Percentiles rank a stretch among this genome's conserved stretches.
Conservation (phyloP, 2,329 filamentous ascomycete species). For the Cladobotryum mycophilum region DNA sequence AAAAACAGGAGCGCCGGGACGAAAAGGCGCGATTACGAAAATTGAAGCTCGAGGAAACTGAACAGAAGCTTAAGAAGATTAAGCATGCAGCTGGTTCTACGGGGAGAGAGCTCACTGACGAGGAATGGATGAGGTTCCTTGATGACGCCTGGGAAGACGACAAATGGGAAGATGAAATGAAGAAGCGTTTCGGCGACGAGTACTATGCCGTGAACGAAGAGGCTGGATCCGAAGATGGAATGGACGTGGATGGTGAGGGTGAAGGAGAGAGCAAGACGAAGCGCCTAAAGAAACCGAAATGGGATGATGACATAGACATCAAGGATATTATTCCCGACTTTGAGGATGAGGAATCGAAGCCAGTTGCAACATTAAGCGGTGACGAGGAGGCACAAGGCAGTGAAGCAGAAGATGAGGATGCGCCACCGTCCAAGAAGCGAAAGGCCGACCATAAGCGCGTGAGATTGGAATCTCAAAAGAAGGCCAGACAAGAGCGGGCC, state of each 20-base stretch:
- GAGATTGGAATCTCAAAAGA: constrained; percentile 55
- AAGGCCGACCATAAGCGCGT: constrained; percentile 55
- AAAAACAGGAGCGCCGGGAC: constrained; percentile 67
- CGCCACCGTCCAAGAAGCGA: constrained; percentile 50
- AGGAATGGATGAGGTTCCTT: constrained; percentile 79
- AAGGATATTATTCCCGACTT: constrained; percentile 86
- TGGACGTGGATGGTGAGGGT: constrained; percentile 54
- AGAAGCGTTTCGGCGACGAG: constrained; percentile 75
- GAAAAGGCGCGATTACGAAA: constrained; percentile 80
- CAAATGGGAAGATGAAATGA: constrained; percentile 88
- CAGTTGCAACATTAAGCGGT: constrained; percentile 48
- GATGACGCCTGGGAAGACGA: constrained; percentile 86
- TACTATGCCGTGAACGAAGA: constrained; percentile 77
- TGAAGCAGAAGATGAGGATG: constrained; percentile 30
- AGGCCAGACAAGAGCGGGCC: constrained; percentile 72
- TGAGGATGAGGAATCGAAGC: constrained; percentile 54
- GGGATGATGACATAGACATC: constrained; percentile 98
- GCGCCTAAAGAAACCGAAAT: constrained; percentile 57
- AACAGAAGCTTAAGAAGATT: constrained; percentile 80
- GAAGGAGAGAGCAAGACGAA: constrained; percentile 36
- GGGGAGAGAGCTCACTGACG: constrained; percentile 59
- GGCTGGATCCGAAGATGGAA: constrained; percentile 58
- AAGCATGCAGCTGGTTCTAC: constrained; percentile 79
- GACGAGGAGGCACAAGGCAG: constrained; percentile 32
- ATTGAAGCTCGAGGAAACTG: constrained; percentile 84